Evolutionary conservation across 257 asterid genomes (phyloP), one percentile per base, ranked within the genome.

Genomic region (Nicotiana noctiflora): DNA sequence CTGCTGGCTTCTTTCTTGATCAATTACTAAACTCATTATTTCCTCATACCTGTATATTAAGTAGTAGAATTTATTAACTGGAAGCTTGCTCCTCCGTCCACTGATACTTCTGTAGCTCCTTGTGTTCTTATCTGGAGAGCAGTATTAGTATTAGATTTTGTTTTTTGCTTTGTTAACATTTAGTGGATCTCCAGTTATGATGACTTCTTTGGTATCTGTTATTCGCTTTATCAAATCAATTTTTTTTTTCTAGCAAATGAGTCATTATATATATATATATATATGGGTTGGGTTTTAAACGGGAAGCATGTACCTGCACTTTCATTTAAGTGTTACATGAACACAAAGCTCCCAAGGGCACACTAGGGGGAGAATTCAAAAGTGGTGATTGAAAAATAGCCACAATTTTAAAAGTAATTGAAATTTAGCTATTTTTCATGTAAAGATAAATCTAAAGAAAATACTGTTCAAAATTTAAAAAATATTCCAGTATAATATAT

Each of bases 1-100:
- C n/a, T 60, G 44, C 76, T 60, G 15, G 49, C 21, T 82, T 67
- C 51, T 9, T 78, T 25, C 66, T 60, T 37, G 56, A 61, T 57
- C 56, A 56, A 72, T 17, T 78, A 34, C 72, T 37, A 21, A 21
- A 60, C 68, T 60, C 79, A 80, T 82, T 82, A 81, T 84, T 81
- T 80, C 63, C 44, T 79, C 77, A 44, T 77, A 62, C 83, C 40
- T 93, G 93, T 92, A 90, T 81, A 90, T 91, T 76, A 78, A 87
- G 91, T 90, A 85, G 78, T 90, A 85, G 78, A 87, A 85, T 83
- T 85, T 83, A 64, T 82, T 77, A 82, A 79, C 76, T 17, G 78
- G 44, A 74, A 49, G 78, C 78, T 21, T 57, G 37, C 37, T 40
- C 37, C 59, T 46, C 37, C 21, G 59, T 70, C 17, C 21, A 44